A percentile compares a stretch with the other conserved stretches of the same genome.
Conservation (phyloP, 345 rosid genomes). For the Gossypium anomalum region DNA sequence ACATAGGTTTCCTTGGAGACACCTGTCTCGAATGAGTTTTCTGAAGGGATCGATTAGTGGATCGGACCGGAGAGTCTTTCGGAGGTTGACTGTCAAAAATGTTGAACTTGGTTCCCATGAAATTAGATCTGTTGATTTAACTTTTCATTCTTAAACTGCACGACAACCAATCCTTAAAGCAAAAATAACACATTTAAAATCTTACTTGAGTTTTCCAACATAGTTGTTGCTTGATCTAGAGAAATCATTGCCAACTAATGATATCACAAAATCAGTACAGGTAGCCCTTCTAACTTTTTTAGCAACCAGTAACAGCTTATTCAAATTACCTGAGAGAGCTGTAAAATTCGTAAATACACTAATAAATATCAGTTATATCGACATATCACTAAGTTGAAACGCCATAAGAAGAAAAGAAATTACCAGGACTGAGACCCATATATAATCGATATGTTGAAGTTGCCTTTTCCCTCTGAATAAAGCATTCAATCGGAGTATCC, state of each 20-base stretch:
- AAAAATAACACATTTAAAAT: neutral
- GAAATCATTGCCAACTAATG: slow-evolving; percentile 58
- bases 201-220: slow-evolving; percentile 75
- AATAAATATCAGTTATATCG: neutral
- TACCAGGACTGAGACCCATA: slow-evolving; percentile 88
- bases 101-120: slow-evolving; percentile 85
- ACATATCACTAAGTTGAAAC: neutral
- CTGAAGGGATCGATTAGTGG: slow-evolving; percentile 24
- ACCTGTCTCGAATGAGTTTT: slow-evolving; percentile 41
- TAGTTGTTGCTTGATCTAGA: slow-evolving; percentile 53
- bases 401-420: neutral
- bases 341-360: slow-evolving; percentile 7
- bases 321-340: slow-evolving; percentile 71
- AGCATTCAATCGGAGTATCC: slow-evolving; percentile 82
- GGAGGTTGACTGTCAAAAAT: slow-evolving; percentile 64
- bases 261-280: slow-evolving; percentile 67
- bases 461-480: slow-evolving; percentile 69
- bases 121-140: slow-evolving; percentile 66
- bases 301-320: slow-evolving; percentile 79
- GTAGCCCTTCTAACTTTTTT: slow-evolving; percentile 69
- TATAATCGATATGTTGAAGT: slow-evolving; percentile 62
- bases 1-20: slow-evolving; percentile 36
- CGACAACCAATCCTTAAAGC: neutral
- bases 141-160: slow-evolving; percentile 11
- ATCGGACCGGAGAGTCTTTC: slow-evolving; percentile 24